Conservation (phyloP, 2,329 filamentous ascomycete genomes). For the Venturia pyrina region DNA sequence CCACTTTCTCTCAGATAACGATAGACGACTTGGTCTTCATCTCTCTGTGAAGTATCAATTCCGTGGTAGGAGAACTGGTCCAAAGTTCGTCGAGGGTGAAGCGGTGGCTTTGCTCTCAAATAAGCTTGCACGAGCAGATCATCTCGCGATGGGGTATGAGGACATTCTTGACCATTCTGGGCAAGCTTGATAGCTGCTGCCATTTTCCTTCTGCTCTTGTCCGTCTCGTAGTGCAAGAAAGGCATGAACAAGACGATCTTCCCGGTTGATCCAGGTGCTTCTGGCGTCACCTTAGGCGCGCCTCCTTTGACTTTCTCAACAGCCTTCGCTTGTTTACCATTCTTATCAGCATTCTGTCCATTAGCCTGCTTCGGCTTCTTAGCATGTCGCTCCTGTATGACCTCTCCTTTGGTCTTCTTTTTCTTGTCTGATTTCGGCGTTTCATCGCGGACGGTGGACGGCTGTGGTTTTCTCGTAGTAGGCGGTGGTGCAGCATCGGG, state of each 20-base stretch:
- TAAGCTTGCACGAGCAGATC: constrained; percentile 41
- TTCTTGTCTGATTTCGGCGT: constrained; percentile 19
- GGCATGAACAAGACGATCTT: constrained; percentile 47
- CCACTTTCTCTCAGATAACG: constrained; percentile 38
- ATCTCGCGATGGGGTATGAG: constrained; percentile 25
- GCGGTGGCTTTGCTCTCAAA: constrained; percentile 33
- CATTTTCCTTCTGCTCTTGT: constrained; percentile 46
- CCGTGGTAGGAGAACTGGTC: constrained; percentile 59
- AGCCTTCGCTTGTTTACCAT: background rate
- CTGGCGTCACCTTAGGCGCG: background rate
- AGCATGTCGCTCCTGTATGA: constrained; percentile 18
- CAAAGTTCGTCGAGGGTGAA: constrained; percentile 52
- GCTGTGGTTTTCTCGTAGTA: constrained; percentile 22
- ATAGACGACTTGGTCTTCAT: constrained; percentile 55
- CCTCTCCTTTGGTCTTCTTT: constrained; percentile 17
- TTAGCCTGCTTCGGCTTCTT: constrained; percentile 23
- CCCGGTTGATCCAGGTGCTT: constrained; percentile 19
- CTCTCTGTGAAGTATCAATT: constrained; percentile 49
- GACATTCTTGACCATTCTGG: constrained; percentile 14
- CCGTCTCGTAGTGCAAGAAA: constrained; percentile 55
- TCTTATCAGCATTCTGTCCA: constrained; percentile 19
- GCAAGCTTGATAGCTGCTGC: constrained; percentile 40
- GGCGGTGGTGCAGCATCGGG: background rate
- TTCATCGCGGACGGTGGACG: constrained; percentile 25
- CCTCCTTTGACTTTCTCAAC: constrained; percentile 2